Evolutionary conservation across 106 monocot species (phyloP).

Genomic region (Iris macrosiphon): DNA sequence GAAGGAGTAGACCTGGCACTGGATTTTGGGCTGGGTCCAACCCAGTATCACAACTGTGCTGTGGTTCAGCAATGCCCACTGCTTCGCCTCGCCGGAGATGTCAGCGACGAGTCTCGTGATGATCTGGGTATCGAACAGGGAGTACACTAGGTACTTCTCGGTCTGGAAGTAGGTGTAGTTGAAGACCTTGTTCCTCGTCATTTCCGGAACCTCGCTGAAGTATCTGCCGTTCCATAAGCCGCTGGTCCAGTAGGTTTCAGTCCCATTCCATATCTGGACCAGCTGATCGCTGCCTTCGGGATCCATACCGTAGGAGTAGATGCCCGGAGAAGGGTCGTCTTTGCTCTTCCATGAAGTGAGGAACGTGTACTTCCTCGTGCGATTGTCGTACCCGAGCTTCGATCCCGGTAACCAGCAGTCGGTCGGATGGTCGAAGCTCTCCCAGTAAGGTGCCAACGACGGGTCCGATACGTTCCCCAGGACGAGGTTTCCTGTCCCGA

Average conservation of each 20-base stretch:
- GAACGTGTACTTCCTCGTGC: not conserved
- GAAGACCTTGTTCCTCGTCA: constrained; percentile 6
- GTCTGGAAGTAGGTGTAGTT: not conserved
- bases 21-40: constrained; percentile 12
- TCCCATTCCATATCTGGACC: constrained; percentile 24
- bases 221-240: constrained; percentile 28
- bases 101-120: constrained; percentile 18
- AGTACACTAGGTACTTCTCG: constrained; percentile 41
- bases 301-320: constrained; percentile 25
- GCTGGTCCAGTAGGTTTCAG: constrained; percentile 15
- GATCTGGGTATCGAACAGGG: not conserved
- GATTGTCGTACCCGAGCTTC: too few species aligned
- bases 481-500: not conserved
- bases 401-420: not conserved
- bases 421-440: too few species aligned
- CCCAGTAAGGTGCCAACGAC: too few species aligned
- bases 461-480: not conserved
- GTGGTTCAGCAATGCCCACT: constrained; percentile 16
- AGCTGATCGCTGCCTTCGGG: constrained; percentile 15
- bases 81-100: constrained; percentile 30
- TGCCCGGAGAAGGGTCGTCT: constrained; percentile 18
- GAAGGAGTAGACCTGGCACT: constrained; percentile 28
- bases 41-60: constrained; percentile 12
- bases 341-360: too few species aligned
- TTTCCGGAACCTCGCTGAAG: constrained; percentile 20